phyloP scores from a whole-genome alignment of 2,329 filamentous ascomycete species.

The Neocatenulostroma microsporum region DNA sequence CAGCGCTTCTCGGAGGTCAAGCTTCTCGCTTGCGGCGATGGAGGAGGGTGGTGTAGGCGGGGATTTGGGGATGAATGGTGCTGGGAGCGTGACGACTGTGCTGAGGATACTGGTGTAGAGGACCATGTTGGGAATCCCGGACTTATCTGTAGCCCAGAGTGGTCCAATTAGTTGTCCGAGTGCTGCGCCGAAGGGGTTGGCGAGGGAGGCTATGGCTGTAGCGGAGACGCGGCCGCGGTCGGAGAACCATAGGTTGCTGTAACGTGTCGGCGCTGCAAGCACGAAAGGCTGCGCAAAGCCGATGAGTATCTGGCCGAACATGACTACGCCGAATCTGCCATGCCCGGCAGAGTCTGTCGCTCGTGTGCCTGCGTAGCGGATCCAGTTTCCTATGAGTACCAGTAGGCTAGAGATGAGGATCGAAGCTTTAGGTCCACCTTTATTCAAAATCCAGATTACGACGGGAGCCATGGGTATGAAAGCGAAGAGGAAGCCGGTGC shows the following conservation, averaged over 20 bases:
- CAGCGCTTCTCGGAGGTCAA: constrained; percentile 50
- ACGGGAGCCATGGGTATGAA: constrained; percentile 66
- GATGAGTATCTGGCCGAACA: constrained; percentile 87
- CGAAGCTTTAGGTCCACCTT: constrained; percentile 64
- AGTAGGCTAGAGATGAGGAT: constrained; percentile 67
- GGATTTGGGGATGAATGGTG: constrained; percentile 68
- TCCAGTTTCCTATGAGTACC: constrained; percentile 79
- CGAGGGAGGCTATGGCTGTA: constrained; percentile 74
- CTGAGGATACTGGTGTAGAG: constrained; percentile 44
- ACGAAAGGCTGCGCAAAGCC: constrained; percentile 90
- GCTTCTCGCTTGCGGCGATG: constrained; percentile 50
- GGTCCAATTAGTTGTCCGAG: constrained; percentile 82
- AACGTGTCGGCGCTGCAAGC: constrained; percentile 77
- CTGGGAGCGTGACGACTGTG: constrained; percentile 60
- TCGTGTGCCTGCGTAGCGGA: constrained; percentile 40
- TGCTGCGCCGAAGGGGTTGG: constrained; percentile 85
- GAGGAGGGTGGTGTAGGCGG: constrained; percentile 72
- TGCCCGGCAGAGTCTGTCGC: constrained; percentile 8
- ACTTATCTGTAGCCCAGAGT: constrained; percentile 57
- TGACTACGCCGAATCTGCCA: constrained; percentile 65
- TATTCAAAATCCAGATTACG: constrained; percentile 69
- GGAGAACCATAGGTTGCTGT: constrained; percentile 93
- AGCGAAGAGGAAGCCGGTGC: constrained; percentile 76
- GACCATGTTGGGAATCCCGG: constrained; percentile 70
- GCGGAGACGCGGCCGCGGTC: constrained; percentile 74